These are phyloP conservation scores for Alternaria tenuissima DNA, from an alignment of 2,329 filamentous ascomycete species.

Conservation along the genomic window DNA sequence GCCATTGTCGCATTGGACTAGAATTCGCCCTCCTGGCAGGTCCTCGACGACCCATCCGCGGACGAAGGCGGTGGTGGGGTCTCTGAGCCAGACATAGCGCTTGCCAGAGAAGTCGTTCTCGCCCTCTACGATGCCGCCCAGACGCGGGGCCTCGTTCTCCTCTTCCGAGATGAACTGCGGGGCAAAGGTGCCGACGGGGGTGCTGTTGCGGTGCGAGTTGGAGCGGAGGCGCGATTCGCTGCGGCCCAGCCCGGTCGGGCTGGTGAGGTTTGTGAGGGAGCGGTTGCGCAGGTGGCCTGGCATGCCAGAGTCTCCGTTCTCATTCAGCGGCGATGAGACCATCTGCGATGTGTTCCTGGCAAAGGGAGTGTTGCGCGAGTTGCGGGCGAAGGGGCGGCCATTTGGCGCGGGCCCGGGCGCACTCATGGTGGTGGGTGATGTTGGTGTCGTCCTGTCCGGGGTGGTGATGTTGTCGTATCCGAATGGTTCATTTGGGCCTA, in stretches of 20 bases:
- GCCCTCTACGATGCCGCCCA: slow-evolving; percentile 79
- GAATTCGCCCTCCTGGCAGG: slow-evolving; percentile 69
- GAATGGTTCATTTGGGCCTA: slow-evolving; percentile 3
- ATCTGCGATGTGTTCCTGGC: slow-evolving; percentile 72
- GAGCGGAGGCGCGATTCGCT: slow-evolving; percentile 56
- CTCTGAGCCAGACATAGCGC: slow-evolving; percentile 96
- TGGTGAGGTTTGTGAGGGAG: slow-evolving; percentile 64
- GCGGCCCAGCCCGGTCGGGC: slow-evolving; percentile 37
- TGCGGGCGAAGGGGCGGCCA: slow-evolving; percentile 68
- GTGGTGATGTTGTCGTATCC: not conserved
- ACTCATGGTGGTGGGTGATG: slow-evolving; percentile 55
- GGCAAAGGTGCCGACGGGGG: slow-evolving; percentile 84
- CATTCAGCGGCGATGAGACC: slow-evolving; percentile 67
- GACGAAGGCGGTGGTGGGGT: slow-evolving; percentile 86
- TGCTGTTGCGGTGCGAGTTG: slow-evolving; percentile 71
- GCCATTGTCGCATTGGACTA: slow-evolving; percentile 94
- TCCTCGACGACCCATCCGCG: slow-evolving; percentile 93
- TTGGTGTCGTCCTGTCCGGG: slow-evolving; percentile 26
- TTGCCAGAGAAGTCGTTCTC: slow-evolving; percentile 99
- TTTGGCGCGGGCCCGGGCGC: slow-evolving; percentile 65
- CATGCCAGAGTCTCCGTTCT: slow-evolving; percentile 48
- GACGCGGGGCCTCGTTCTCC: slow-evolving; percentile 65
- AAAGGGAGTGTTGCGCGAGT: slow-evolving; percentile 80
- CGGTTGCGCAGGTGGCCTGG: slow-evolving; percentile 72
- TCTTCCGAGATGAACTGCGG: slow-evolving; percentile 94